These are phyloP conservation scores for Echium plantagineum DNA, from an alignment of 257 asterid genomes.

Conservation along the genomic window DNA sequence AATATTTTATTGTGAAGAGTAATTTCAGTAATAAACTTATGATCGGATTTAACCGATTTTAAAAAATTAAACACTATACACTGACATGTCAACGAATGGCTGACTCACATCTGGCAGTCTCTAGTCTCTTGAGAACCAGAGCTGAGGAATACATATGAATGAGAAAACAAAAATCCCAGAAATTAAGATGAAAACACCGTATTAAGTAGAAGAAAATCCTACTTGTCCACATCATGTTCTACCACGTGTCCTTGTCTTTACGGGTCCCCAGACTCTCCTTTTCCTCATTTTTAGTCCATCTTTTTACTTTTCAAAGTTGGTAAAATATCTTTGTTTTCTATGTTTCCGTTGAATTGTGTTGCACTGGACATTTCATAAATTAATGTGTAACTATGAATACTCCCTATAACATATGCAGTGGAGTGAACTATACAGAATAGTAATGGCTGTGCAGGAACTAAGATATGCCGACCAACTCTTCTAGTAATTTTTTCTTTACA, in stretches of 20 bases:
- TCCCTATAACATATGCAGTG: too few relatives aligned
- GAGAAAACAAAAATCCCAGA: neutral
- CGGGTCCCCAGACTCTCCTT: slow-evolving; percentile 3
- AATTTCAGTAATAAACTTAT: too few relatives aligned
- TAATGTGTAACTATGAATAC: too few relatives aligned
- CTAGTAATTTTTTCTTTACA: too few relatives aligned
- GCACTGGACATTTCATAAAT: slow-evolving; percentile 4
- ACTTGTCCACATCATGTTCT: neutral
- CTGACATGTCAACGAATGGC: neutral
- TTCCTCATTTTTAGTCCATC: slow-evolving; percentile 5
- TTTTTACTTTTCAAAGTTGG: slow-evolving; percentile 33
- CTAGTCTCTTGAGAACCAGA: neutral
- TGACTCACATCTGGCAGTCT: neutral
- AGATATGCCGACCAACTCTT: too few relatives aligned
- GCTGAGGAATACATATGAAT: neutral
- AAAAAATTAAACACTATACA: too few relatives aligned
- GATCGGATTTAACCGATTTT: too few relatives aligned
- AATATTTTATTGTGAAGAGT: too few relatives aligned
- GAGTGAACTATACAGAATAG: too few relatives aligned
- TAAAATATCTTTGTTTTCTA: slow-evolving; percentile 14
- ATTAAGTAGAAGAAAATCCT: neutral
- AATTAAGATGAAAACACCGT: neutral
- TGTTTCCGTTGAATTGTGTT: slow-evolving; percentile 22
- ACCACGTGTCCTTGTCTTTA: slow-evolving; percentile 9
- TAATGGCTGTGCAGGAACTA: too few relatives aligned